These are phyloP conservation scores for Thalassia testudinum DNA, from an alignment of 116 monocot genomes.

Conservation along the genomic window DNA sequence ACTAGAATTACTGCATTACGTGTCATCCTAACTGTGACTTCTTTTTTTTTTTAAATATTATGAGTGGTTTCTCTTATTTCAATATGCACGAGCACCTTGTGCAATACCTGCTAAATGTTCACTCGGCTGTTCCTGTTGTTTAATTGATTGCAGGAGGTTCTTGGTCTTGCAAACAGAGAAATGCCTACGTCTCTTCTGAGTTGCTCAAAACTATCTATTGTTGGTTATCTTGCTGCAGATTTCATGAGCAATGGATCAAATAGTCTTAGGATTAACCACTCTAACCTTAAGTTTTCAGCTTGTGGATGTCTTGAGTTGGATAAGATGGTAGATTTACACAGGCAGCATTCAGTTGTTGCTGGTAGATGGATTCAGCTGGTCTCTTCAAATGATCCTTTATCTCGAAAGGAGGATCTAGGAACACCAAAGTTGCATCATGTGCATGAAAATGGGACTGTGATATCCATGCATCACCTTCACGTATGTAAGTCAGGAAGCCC, in stretches of 20 bases:
- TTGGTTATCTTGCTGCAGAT: constrained; percentile 19
- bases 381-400: constrained; percentile 6
- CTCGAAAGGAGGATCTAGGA: constrained; percentile 17
- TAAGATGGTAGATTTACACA: constrained; percentile 9
- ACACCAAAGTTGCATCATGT: constrained; percentile 56
- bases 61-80: no score
- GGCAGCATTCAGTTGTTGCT: constrained; percentile 13
- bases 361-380: constrained; percentile 46
- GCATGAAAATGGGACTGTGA: constrained; percentile 23
- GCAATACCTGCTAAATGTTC: no score
- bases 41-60: no score
- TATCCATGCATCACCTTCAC: constrained; percentile 34
- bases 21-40: no score
- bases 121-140: no score
- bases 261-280: background rate
- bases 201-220: constrained; percentile 26
- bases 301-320: constrained; percentile 28
- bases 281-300: no score
- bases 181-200: constrained; percentile 39
- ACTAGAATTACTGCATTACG: no score
- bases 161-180: constrained; percentile 23
- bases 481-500: constrained; percentile 65
- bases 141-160: constrained; percentile 35
- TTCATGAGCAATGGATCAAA: background rate
- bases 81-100: no score